These are phyloP conservation scores for Saturnispora hagleri DNA, from an alignment of 805 yeast species.

Conservation along the genomic window DNA sequence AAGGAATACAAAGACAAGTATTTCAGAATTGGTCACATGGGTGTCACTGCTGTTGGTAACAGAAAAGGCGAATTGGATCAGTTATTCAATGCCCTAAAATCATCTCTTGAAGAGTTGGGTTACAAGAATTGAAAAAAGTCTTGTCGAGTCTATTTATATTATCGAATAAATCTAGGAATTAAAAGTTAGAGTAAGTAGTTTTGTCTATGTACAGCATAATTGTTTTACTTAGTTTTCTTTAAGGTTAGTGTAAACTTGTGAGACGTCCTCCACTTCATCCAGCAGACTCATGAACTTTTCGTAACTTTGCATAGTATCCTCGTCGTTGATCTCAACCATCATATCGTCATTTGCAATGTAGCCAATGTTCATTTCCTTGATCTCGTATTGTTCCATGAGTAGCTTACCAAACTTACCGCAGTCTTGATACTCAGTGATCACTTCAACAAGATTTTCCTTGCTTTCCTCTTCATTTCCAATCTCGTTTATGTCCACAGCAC, in stretches of 20 bases:
- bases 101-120: constrained; percentile 33
- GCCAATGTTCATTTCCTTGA: constrained; percentile 64
- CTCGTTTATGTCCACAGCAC: constrained; percentile 54
- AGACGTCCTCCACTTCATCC: constrained; percentile 79
- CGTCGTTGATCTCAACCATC: constrained; percentile 43
- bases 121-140: constrained; percentile 10
- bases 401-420: constrained; percentile 52
- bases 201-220: not conserved
- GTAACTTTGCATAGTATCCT: constrained; percentile 41
- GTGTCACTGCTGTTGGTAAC: constrained; percentile 58
- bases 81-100: constrained; percentile 39
- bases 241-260: constrained; percentile 67
- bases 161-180: not conserved
- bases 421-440: constrained; percentile 56
- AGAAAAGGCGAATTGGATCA: constrained; percentile 45
- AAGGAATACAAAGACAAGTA: constrained; percentile 70
- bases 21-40: constrained; percentile 96
- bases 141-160: not conserved
- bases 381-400: constrained; percentile 46
- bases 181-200: not conserved
- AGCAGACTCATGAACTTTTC: constrained; percentile 50
- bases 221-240: constrained; percentile 26
- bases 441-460: constrained; percentile 28
- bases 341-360: constrained; percentile 58
- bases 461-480: constrained; percentile 17